phyloP scores from a whole-genome alignment of 2,329 filamentous ascomycete genomes.

The Fusarium papillatum region DNA sequence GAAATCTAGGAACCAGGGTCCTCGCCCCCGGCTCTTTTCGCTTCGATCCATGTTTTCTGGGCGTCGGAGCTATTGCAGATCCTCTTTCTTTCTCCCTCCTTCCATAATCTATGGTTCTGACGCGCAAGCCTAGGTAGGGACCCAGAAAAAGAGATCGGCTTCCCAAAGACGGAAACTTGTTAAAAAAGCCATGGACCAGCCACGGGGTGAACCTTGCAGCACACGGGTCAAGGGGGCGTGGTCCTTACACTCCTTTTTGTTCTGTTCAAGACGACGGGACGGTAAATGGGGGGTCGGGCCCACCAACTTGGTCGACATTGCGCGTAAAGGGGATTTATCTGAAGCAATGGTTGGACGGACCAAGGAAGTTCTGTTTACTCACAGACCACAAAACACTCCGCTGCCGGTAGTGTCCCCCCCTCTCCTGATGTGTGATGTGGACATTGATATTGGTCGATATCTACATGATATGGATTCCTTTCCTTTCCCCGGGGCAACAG shows the following conservation, averaged over 20 bases:
- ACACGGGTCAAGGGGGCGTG: not conserved
- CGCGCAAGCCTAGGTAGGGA: not conserved
- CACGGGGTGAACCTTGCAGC: constrained; percentile 2
- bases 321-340: not conserved
- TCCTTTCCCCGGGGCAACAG: not conserved
- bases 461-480: not conserved
- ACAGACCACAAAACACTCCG: not conserved
- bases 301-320: not conserved
- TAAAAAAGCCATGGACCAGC: not conserved
- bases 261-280: not conserved
- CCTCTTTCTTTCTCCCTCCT: not conserved
- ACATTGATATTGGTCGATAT: not conserved
- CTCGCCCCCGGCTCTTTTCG: not conserved
- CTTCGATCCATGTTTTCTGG: not conserved
- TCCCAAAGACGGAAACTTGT: not conserved
- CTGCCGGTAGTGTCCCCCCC: not conserved
- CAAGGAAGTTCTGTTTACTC: not conserved
- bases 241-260: not conserved
- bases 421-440: not conserved
- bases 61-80: not conserved
- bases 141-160: not conserved
- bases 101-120: constrained; percentile 4
- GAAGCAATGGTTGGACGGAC: constrained; percentile 1
- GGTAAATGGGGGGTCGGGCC: not conserved
- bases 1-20: not conserved